Evolutionary conservation across 208 protist genomes (phyloP).

Genomic region (Crithidia bombi): DNA sequence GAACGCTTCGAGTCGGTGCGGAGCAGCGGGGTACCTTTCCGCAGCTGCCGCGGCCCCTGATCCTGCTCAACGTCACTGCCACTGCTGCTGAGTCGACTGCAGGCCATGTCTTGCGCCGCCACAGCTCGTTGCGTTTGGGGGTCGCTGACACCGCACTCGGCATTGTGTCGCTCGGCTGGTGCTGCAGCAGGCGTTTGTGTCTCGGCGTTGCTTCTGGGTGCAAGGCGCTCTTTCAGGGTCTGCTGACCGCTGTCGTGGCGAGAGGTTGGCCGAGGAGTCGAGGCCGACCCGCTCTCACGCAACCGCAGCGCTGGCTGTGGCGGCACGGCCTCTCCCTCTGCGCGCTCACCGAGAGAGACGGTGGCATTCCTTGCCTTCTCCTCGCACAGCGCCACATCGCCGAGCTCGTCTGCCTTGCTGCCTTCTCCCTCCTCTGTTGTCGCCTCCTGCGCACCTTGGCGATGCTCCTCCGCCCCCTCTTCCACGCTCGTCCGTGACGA

Average conservation of each 20-base stretch:
- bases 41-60: neutral
- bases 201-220: neutral
- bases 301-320: too few relatives aligned
- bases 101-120: neutral
- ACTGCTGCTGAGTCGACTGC: conserved; percentile 3
- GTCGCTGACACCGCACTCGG: too few relatives aligned
- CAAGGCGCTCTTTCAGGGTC: neutral
- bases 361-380: neutral
- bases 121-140: neutral
- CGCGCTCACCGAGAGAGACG: neutral
- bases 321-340: too few relatives aligned
- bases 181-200: neutral
- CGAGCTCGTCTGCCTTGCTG: too few relatives aligned
- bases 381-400: neutral
- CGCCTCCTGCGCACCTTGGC: neutral
- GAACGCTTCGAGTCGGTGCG: conserved; percentile 2
- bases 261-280: neutral
- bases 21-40: too few relatives aligned
- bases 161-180: neutral
- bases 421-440: too few relatives aligned
- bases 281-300: too few relatives aligned
- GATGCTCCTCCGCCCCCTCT: too few relatives aligned
- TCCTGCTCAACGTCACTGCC: neutral
- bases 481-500: too few relatives aligned
- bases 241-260: conserved; percentile 9